Conservation (phyloP, 2,329 filamentous ascomycete species). For the Cladosporium colombiae region DNA sequence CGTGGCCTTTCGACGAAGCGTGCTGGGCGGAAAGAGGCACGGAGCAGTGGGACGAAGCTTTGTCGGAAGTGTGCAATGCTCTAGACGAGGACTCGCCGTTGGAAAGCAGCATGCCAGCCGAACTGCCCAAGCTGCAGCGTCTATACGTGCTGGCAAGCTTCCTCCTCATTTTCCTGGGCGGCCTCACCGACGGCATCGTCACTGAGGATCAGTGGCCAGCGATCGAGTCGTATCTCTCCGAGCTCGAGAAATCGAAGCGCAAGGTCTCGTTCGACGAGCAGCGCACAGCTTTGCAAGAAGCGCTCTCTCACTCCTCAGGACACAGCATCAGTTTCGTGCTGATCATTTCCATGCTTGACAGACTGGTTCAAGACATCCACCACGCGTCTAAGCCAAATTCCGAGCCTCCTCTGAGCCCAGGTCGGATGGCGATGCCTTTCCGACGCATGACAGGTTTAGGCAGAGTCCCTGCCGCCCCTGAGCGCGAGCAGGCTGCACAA, state of each 20-base stretch:
- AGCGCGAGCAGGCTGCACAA: slow-evolving; percentile 60
- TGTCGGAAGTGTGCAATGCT: slow-evolving; percentile 58
- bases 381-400: slow-evolving; percentile 24
- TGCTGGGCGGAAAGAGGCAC: slow-evolving; percentile 47
- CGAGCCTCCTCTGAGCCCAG: slow-evolving; percentile 36
- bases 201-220: slow-evolving; percentile 68
- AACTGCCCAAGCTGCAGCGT: slow-evolving; percentile 65
- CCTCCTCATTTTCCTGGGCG: slow-evolving; percentile 71
- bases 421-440: slow-evolving; percentile 36
- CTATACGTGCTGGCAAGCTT: slow-evolving; percentile 73
- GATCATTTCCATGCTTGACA: slow-evolving; percentile 72
- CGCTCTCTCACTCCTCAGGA: slow-evolving; percentile 68
- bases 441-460: slow-evolving; percentile 40
- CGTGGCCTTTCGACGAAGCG: slow-evolving; percentile 62
- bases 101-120: slow-evolving; percentile 60
- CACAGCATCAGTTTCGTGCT: slow-evolving; percentile 91
- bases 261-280: slow-evolving; percentile 55
- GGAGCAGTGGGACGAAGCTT: slow-evolving; percentile 45
- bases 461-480: slow-evolving; percentile 53
- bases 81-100: slow-evolving; percentile 71
- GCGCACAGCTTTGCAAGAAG: slow-evolving; percentile 68
- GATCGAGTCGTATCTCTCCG: slow-evolving; percentile 60
- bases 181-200: slow-evolving; percentile 77
- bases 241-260: slow-evolving; percentile 50
- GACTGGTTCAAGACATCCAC: slow-evolving; percentile 58